Evolutionary conservation across 768 basidiomycete species (phyloP), one percentile per base, ranked within the genome.

Genomic region (Trametopsis cervina): DNA sequence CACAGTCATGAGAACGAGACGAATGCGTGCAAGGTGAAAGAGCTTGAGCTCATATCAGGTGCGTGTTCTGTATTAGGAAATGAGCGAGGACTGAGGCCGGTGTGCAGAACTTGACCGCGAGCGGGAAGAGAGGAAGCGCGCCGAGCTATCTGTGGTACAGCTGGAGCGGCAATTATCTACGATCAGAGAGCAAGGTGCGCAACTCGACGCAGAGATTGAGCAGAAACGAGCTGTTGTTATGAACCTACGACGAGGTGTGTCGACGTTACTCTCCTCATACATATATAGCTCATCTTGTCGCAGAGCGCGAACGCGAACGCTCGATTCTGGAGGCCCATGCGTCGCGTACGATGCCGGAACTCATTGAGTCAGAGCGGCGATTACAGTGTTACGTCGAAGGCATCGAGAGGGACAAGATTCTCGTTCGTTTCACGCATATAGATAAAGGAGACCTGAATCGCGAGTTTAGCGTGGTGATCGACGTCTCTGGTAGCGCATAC

Each of bases 11-110:
- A 92, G 60, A 57, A 69, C 0, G 84, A 90, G 63, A 91, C 77
- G 1, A 81, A 78, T 46, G 70, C 81, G 38, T 90, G 86, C 66
- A 87, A 90, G 55, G 60, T 86, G 44, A 76, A 72, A 57, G 91
- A 93, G 65, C 83, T 89, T 24, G 83, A 88, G 44, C 73, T 94
- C 47, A 73, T 89, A 2, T 76, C 78, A 47, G 77, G 90, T 91
- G 62, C n/a, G 40, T 20, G 25, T 55, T 11, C 3, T 35, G 21
- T 10, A 7, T 41, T 12, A n/a, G 39, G 33, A 20, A 10, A 39
- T 22, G 21, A 4, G 27, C 35, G 38, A 5, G 13, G 21, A n/a
- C 17, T 25, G 10, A 40, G 24, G 24, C 11, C 18, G 11, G n/a
- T n/a, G 26, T 9, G 17, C 50, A 86, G 86, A 76, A 9, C 64